These are phyloP conservation scores for Berkeleyomyces basicola DNA, from an alignment of 2,329 filamentous ascomycete species.

Conservation along the genomic window DNA sequence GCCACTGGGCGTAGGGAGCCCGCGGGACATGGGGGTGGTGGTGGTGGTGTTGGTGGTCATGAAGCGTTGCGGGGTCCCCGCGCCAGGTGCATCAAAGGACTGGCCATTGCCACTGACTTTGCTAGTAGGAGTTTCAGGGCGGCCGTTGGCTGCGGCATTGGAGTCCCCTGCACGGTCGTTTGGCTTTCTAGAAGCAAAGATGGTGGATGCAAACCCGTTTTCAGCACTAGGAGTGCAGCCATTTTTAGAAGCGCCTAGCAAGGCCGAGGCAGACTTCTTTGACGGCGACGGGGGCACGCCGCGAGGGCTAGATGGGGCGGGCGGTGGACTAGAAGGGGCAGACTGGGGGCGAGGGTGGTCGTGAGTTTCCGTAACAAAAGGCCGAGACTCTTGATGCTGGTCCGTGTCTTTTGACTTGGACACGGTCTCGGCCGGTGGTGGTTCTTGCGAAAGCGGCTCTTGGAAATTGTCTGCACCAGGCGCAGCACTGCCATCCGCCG, in stretches of 20 bases:
- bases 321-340: not conserved
- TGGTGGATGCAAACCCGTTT: slow-evolving; percentile 3
- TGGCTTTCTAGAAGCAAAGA: slow-evolving; percentile 6
- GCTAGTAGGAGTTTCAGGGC: slow-evolving; percentile 7
- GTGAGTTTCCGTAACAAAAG: not conserved
- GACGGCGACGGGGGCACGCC: slow-evolving; percentile 12
- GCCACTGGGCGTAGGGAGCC: slow-evolving; percentile 11
- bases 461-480: not conserved
- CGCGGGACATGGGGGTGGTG: slow-evolving; percentile 12
- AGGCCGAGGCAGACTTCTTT: slow-evolving; percentile 14
- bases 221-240: not conserved
- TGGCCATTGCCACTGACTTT: not conserved
- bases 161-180: slow-evolving; percentile 2
- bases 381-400: not conserved
- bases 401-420: not conserved
- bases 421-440: not conserved
- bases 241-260: not conserved
- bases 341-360: not conserved
- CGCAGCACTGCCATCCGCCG: not conserved
- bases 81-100: not conserved
- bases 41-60: slow-evolving; percentile 3
- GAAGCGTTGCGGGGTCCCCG: slow-evolving; percentile 5
- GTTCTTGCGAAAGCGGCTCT: not conserved
- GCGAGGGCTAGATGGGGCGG: not conserved
- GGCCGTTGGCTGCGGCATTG: not conserved